Base-by-base conservation (phyloP, 1,139 yeast genomes). In the Yamadazyma taylorii region DNA sequence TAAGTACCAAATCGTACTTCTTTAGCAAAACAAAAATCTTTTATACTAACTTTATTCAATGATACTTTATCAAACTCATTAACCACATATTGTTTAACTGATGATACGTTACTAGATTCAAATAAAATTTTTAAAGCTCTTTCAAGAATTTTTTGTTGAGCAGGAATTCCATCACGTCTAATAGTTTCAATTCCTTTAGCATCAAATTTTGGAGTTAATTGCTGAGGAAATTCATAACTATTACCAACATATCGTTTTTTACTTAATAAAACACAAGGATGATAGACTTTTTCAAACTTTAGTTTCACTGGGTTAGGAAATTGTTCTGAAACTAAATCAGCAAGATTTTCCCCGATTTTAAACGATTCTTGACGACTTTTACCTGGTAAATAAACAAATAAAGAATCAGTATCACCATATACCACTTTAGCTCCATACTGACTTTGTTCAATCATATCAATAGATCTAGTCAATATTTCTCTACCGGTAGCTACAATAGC, bases 111-210 rank as follows among this genome's bases (percentile, higher is more conserved):
- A 28, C 72, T 66, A 0, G 90, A 78, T 16, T 83, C 84, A 56
- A 92, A 92, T 5, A 92, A 60, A 1, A 80, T 68, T 29, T 84
- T 66, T 8, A 92, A 60, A 0, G 85, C 64, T 43, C 78, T 77
- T 45, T 87, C 95, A 17, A 87, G 81, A 29, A 92, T 80, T 51
- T 84, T 84, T 59, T 79, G 95, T 48, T 86, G 95, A 0, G 96
- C 96, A 0, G 95, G 95, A 13, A 90, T 85, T 0, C 97, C 97
- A 60, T 92, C 98, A 47, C 98, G 67, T 43, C 98, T 61, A 0
- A 92, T 85, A 0, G 97, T 92, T 57, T 92, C 98, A 13, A 88
- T 89, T 1, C 98, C 98, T 51, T 92, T 92, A 3, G 98, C 97
- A 63, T 92, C 97, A 58, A 92, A 90, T 22, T 62, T 73, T 0